A percentile compares a stretch with the other conserved stretches of the same genome.
Evolutionary conservation across 1,284 basidiomycete genomes (phyloP).

Genomic region (Naganishia sp.): DNA sequence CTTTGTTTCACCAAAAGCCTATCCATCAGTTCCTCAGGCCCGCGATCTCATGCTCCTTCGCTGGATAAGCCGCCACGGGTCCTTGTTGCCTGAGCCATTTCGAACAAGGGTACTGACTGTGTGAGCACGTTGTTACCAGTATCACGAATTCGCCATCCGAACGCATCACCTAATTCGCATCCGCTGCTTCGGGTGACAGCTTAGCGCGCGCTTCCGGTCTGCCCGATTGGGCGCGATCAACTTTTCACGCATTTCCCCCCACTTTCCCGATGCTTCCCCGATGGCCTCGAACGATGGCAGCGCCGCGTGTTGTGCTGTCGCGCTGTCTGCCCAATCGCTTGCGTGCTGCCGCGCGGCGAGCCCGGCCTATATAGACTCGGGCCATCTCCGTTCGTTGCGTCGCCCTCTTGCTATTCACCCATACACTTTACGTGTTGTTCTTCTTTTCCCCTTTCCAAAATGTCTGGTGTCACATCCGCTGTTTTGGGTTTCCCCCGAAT

Average conservation of each 20-base stretch:
- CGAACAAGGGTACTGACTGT: no score
- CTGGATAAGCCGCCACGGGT: no score
- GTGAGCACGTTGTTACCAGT: neutral
- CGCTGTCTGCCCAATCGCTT: neutral
- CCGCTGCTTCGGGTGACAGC: slow-evolving; percentile 17
- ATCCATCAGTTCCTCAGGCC: no score
- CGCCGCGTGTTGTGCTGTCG: no score
- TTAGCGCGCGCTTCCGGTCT: slow-evolving; percentile 3
- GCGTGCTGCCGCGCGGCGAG: neutral
- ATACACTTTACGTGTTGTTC: slow-evolving; percentile 27
- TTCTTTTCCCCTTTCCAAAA: slow-evolving; percentile 39
- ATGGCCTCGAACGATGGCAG: neutral
- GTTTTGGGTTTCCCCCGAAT: slow-evolving; percentile 98
- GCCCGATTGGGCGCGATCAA: slow-evolving; percentile 1
- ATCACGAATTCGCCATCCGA: slow-evolving; percentile 6
- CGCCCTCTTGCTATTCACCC: slow-evolving; percentile 23
- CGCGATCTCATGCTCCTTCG: no score
- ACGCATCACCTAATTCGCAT: slow-evolving; percentile 13
- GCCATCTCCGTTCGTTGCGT: no score
- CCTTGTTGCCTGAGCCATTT: no score
- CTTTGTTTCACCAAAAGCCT: no score
- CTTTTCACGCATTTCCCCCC: slow-evolving; percentile 1
- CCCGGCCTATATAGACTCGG: neutral
- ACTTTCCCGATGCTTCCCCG: neutral
- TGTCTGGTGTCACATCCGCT: slow-evolving; percentile 61